Base-by-base conservation (phyloP, 2,329 filamentous ascomycete species). In the Rugonectria rugulosa region DNA sequence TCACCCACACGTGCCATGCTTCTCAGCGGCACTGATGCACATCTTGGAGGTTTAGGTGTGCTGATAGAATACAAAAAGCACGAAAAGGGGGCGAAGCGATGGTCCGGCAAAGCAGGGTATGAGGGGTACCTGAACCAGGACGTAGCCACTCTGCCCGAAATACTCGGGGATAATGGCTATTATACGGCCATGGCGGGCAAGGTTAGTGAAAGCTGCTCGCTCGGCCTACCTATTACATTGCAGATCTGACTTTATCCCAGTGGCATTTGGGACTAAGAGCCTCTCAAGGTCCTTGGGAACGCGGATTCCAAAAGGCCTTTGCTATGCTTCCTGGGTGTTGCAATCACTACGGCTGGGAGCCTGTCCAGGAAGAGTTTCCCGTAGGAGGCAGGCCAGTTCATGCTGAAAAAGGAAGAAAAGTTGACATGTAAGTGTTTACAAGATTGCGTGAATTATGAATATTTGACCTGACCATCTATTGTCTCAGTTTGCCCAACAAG, bases 1-100 rank as follows among this genome's bases (percentile, higher is more conserved):
- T 86, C 83, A 48, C 85, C 85, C 4, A 85, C 83, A 5, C 77
- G 85, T 37, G 81, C 84, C 42, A 88, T 88, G 85, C 80, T 87
- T 62, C 80, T 87, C 76, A 86, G 83, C 1, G 85, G 85, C 7
- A 88, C 85, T 1, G 56, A 57, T 27, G 49, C 49, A 9, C 57
- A 60, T 24, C 46, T 60, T 2, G 49, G 43, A 2, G 57, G 57
- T 1, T 12, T 60, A 7, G 57, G 57, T 9, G n/a, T n/a, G n/a
- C n/a, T n/a, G n/a, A n/a, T n/a, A n/a, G n/a, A n/a, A n/a, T n/a
- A n/a, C n/a, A n/a, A n/a, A n/a, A n/a, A n/a, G n/a, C n/a, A n/a
- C n/a, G n/a, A n/a, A n/a, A n/a, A n/a, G n/a, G n/a, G n/a, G n/a
- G n/a, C n/a, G n/a, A n/a, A n/a, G n/a, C n/a, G n/a, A n/a, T n/a